A percentile compares a stretch with the other conserved stretches of the same genome.
These are phyloP conservation scores for Acer campestre DNA, from an alignment of 345 rosid species.

Conservation along the genomic window DNA sequence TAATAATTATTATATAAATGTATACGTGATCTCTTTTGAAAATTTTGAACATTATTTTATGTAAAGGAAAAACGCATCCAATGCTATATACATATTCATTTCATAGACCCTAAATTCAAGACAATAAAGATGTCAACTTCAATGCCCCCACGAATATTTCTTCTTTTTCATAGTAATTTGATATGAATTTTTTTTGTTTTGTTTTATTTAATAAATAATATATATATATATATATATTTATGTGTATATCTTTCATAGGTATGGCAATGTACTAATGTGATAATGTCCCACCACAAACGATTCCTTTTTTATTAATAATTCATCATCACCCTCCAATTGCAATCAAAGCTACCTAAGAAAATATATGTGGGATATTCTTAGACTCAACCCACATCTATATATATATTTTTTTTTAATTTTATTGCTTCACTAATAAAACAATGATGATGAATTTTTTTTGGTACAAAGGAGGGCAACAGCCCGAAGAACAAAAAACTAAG, in stretches of 20 bases:
- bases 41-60: background rate
- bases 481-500: no score
- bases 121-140: slow-evolving; percentile 26
- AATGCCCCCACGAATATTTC: slow-evolving; percentile 12
- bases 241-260: background rate
- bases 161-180: background rate
- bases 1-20: no score
- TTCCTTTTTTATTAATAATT: slow-evolving; percentile 21
- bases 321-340: slow-evolving; percentile 4
- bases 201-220: background rate
- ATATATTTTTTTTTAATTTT: no score
- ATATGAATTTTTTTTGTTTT: background rate
- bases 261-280: background rate
- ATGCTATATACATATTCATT: background rate
- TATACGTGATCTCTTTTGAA: background rate
- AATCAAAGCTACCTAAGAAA: background rate
- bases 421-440: background rate
- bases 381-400: background rate
- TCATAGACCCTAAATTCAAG: slow-evolving; percentile 15
- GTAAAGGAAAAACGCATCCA: slow-evolving; percentile 21
- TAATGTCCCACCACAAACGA: slow-evolving; percentile 31
- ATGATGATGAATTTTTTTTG: background rate
- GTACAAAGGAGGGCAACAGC: no score
- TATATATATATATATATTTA: no score
- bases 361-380: slow-evolving; percentile 5